A percentile compares a stretch with the other conserved stretches of the same genome.
These are phyloP conservation scores for Aureobasidium sp. DNA, from an alignment of 2,329 filamentous ascomycete species.

Conservation along the genomic window DNA sequence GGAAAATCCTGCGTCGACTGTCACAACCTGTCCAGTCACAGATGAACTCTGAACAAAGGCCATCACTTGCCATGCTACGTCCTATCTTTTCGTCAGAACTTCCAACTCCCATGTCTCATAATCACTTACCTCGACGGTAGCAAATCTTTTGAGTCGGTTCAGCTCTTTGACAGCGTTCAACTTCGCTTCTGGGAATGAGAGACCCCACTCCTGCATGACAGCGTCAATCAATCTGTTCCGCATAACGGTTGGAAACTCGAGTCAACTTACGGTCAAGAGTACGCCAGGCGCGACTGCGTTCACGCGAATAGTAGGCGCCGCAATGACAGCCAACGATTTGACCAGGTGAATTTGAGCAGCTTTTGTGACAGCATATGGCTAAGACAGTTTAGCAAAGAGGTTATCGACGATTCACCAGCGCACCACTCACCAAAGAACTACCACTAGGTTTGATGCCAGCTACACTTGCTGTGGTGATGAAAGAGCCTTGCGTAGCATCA, in stretches of 20 bases:
- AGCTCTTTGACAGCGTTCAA: conserved; percentile 29
- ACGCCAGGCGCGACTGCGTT: conserved; percentile 49
- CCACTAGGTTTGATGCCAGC: conserved; percentile 49
- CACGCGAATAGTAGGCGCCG: conserved; percentile 45
- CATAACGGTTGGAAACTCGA: too few relatives aligned
- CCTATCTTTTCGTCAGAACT: background rate
- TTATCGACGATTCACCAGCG: background rate
- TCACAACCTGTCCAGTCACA: background rate
- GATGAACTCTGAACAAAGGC: background rate
- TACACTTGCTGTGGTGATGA: conserved; percentile 49
- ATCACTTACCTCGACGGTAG: conserved; percentile 31
- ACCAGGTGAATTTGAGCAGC: conserved; percentile 39
- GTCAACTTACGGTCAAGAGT: conserved; percentile 32
- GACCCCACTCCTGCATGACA: conserved; percentile 1
- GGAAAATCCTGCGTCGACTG: background rate
- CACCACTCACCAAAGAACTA: conserved; percentile 33
- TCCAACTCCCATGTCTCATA: too few relatives aligned
- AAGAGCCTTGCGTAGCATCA: conserved; percentile 42
- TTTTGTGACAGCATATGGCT: conserved; percentile 18
- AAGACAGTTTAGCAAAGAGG: too few relatives aligned
- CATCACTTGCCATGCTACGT: background rate
- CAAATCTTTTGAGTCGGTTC: conserved; percentile 44
- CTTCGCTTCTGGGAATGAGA: background rate
- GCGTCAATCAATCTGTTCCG: too few relatives aligned
- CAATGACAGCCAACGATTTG: conserved; percentile 43